Evolutionary conservation across 2,329 filamentous ascomycete species (phyloP), one percentile per base, ranked within the genome.

Genomic region (Fusarium compactum): DNA sequence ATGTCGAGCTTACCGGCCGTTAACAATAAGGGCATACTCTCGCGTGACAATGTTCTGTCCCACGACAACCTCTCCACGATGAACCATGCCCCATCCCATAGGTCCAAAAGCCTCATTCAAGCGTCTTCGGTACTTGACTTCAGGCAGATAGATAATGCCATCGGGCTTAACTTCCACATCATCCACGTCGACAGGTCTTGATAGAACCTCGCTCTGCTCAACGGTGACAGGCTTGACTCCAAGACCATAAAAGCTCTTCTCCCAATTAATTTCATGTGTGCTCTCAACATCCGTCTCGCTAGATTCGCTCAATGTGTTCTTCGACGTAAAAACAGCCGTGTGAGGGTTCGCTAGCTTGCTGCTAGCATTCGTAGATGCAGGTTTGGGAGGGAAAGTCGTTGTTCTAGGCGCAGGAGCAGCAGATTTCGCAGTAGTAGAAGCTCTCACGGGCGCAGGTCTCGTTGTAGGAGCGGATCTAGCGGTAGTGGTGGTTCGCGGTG

Each of bases 111-210:
- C 94, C 76, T 86, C 85, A 80, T 98, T 98, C 75, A 99, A 82
- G 70, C 97, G 95, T 69, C 95, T 86, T 46, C 96, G 86, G 83
- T 99, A 99, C 83, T 98, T 98, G 85, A 99, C 98, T 85, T 99
- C 96, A 15, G 96, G 96, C 62, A 99, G 85, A 80, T 98, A 99
- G 64, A 98, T 85, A 73, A 99, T 95, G 34, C 96, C 96, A 82
- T 99, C 96, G 32, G 96, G 95, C 84, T 99, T 99, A 78, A 99
- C 92, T 84, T 99, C 96, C 58, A 99, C 90, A 81, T 98, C 95
- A 50, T 90, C 86, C 1, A 87, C 82, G 57, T 89, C 83, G 15
- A 97, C 79, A 3, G 90, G 89, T 60, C 87, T 84, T 67, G 92
- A 87, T 48, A 98, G 85, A 22, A 93, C 86, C 18, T 89, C 85